Evolutionary conservation across 352 stramenopile species (phyloP).

Genomic region (Globisporangium iwayamae): DNA sequence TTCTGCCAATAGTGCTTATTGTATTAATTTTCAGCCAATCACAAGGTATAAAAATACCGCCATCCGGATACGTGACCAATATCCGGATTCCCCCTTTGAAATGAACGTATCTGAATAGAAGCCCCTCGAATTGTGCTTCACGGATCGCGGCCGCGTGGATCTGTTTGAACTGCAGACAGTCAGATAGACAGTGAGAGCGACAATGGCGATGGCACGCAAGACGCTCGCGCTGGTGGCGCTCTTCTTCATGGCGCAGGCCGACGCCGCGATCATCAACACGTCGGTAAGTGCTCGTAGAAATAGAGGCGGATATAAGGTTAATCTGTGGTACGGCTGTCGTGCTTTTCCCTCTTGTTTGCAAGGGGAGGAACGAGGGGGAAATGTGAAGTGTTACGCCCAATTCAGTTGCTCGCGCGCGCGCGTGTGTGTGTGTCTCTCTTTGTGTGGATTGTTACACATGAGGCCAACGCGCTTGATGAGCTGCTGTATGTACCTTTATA

Average conservation of each 20-base stretch:
- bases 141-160: slow-evolving; percentile 20
- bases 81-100: slow-evolving; percentile 16
- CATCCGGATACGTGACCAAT: slow-evolving; percentile 10
- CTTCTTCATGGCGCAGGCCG: slow-evolving; percentile 20
- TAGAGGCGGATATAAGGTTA: background rate
- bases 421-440: background rate
- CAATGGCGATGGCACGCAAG: slow-evolving; percentile 23
- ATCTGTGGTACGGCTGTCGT: background rate
- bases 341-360: background rate
- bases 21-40: background rate
- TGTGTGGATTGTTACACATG: background rate
- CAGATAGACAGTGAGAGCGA: slow-evolving; percentile 2
- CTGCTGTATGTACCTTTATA: too few relatives aligned
- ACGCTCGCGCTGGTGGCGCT: slow-evolving; percentile 28
- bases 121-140: background rate
- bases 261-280: slow-evolving; percentile 68
- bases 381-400: background rate
- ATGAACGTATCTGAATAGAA: background rate
- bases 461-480: background rate
- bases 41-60: background rate
- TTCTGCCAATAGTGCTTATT: slow-evolving; percentile 8
- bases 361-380: background rate
- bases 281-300: slow-evolving; percentile 29
- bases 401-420: background rate
- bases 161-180: slow-evolving; percentile 4